Percentiles rank a stretch among this genome's conserved stretches.
These are phyloP conservation scores for Aureobasidium uvarum DNA, from an alignment of 2,329 filamentous ascomycete genomes.

Conservation along the genomic window DNA sequence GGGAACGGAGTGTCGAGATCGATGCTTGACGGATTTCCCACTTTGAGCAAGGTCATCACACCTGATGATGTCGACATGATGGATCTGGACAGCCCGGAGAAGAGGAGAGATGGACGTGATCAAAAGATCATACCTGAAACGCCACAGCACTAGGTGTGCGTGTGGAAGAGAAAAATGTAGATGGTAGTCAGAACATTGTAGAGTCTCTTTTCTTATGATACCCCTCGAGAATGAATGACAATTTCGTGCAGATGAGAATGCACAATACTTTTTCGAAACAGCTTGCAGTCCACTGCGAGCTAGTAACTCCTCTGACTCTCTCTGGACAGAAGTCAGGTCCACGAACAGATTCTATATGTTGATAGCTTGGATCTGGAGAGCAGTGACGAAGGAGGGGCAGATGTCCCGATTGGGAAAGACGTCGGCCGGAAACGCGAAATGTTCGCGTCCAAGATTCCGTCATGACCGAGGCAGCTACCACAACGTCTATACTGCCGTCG, in stretches of 20 bases:
- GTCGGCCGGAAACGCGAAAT: constrained; percentile 14
- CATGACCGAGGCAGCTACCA: constrained; percentile 20
- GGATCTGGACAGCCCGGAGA: constrained; percentile 20
- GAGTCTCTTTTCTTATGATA: constrained; percentile 11
- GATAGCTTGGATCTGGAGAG: not conserved
- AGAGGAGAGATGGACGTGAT: not conserved
- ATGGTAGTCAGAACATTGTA: not conserved
- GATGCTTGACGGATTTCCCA: constrained; percentile 24
- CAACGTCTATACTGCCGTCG: constrained; percentile 15
- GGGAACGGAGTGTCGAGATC: constrained; percentile 29
- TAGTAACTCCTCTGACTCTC: not conserved
- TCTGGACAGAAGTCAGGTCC: too few species aligned
- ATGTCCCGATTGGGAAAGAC: constrained; percentile 2
- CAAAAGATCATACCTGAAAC: constrained; percentile 3
- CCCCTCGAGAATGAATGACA: not conserved
- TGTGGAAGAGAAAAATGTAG: not conserved
- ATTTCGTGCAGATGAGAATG: not conserved
- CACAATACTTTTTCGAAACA: not conserved
- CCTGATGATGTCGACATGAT: constrained; percentile 18
- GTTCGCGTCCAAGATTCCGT: constrained; percentile 21
- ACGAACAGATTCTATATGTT: too few species aligned
- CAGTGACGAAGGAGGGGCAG: constrained; percentile 16
- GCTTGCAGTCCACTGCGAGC: not conserved
- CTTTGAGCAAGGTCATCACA: not conserved
- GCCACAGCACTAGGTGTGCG: constrained; percentile 1